Evolutionary conservation across 2,329 filamentous ascomycete genomes (phyloP).

Genomic region (Emergomyces orientalis): DNA sequence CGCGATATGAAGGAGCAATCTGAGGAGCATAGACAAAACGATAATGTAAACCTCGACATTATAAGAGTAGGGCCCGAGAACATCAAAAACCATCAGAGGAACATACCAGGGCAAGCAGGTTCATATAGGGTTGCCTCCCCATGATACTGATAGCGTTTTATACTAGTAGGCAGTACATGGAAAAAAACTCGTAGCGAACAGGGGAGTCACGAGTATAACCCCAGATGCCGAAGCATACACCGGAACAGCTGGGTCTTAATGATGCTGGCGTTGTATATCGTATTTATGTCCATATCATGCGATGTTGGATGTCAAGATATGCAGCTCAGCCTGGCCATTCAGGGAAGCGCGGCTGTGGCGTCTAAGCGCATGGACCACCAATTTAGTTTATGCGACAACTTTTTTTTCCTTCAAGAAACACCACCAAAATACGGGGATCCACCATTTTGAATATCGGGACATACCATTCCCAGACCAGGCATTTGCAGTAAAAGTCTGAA

Average conservation of each 20-base stretch:
- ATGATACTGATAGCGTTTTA: constrained; percentile 20
- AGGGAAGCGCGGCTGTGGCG: constrained; percentile 15
- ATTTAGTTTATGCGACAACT: constrained; percentile 23
- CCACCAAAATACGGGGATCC: background rate
- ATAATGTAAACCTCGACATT: background rate
- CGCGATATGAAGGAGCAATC: background rate
- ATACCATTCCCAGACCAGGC: background rate
- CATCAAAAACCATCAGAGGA: background rate
- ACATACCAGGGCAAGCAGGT: constrained; percentile 39
- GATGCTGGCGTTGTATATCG: background rate
- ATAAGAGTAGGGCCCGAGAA: background rate
- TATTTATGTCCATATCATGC: background rate
- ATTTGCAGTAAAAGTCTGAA: background rate
- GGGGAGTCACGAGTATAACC: background rate
- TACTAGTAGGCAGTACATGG: background rate
- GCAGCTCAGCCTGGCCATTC: background rate
- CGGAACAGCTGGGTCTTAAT: background rate
- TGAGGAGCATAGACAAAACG: background rate
- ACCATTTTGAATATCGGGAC: background rate
- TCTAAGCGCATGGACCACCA: constrained; percentile 23
- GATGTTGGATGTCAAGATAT: background rate
- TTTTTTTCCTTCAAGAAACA: background rate
- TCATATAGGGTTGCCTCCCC: constrained; percentile 39
- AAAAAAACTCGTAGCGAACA: background rate
- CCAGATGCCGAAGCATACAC: background rate